A percentile compares a stretch with the other conserved stretches of the same genome.
These are phyloP conservation scores for Baorangia bicolor DNA, from an alignment of 768 basidiomycete genomes.

Conservation along the genomic window DNA sequence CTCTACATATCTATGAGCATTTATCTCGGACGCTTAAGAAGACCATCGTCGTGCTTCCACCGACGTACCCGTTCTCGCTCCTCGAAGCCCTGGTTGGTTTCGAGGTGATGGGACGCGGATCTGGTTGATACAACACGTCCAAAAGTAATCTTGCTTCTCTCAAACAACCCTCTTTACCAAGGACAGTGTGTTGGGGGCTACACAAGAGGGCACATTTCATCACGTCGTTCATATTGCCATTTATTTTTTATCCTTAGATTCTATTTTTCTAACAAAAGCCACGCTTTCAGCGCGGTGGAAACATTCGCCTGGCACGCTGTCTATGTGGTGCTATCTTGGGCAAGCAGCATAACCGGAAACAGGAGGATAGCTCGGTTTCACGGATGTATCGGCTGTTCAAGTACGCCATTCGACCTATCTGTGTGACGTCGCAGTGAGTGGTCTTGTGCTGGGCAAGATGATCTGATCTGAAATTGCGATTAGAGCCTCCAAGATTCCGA, in stretches of 20 bases:
- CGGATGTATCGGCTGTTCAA: conserved; percentile 75
- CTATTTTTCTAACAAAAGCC: conserved; percentile 20
- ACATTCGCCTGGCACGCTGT: conserved; percentile 69
- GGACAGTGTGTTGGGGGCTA: conserved; percentile 83
- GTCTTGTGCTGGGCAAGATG: background rate
- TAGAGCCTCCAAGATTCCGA: conserved; percentile 48
- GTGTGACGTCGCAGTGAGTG: conserved; percentile 60
- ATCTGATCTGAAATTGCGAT: background rate
- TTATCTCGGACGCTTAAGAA: conserved; percentile 80
- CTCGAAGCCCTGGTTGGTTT: conserved; percentile 65
- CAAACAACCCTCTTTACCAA: conserved; percentile 86
- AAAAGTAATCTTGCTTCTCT: conserved; percentile 58
- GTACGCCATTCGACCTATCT: conserved; percentile 76
- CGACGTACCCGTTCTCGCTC: conserved; percentile 41
- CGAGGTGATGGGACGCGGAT: conserved; percentile 23
- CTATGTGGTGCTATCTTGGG: conserved; percentile 84
- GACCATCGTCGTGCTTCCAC: conserved; percentile 77
- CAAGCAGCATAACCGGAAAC: conserved; percentile 54
- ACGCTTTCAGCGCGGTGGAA: conserved; percentile 49
- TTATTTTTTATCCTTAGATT: conserved; percentile 5
- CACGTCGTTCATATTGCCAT: background rate
- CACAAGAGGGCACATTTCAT: conserved; percentile 72
- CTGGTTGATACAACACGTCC: conserved; percentile 97
- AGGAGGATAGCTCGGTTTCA: conserved; percentile 29
- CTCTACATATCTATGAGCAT: background rate